Evolutionary conservation across 1,284 basidiomycete species (phyloP), one percentile per base, ranked within the genome.

Genomic region (Mycosarcoma maydis): DNA sequence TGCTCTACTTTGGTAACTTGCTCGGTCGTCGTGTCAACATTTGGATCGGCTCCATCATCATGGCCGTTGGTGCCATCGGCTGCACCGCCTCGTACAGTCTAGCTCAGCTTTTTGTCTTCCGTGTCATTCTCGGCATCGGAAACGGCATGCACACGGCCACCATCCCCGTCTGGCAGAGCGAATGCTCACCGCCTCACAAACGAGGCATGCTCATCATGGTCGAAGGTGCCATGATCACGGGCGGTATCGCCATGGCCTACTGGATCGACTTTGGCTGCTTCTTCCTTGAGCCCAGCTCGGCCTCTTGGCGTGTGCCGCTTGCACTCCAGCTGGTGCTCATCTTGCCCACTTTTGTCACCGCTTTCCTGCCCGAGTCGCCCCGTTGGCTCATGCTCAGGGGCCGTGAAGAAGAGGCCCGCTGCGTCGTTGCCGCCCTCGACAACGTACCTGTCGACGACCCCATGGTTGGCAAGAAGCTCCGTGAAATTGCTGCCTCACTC

Each of bases 121-220:
- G 78, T 42, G 69, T 80, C 39, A 60, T 80, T 24, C 64, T 73
- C 22, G 78, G 78, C 16, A 73, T 80, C 20, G 78, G 78, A 7
- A 80, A 80, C 56, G 78, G 78, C 8, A 79, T 80, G 70, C 76
- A 80, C 55, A 80, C 78, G 2, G 75, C 78, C 3, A 80, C 78
- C n/a, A 80, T 80, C 26, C 78, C 78, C 4, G 73, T 77, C 22
- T 80, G 78, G 78, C 78, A 80, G 49, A 58, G 54, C 32, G 78
- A 80, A 41, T 78, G 76, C 53, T 76, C 77, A 11, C 76, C 75
- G 3, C 76, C 78, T 17, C 77, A 80, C 55, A 72, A 66, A 45
- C 71, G 78, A 49, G 78, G 78, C 20, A 77, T 77, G 71, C 70
- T 80, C 6, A 76, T 80, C 53, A 80, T 80, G 76, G 58, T 80